phyloP scores from a whole-genome alignment of 192 early-diverging fungal species.

The Coemansia sp. region DNA sequence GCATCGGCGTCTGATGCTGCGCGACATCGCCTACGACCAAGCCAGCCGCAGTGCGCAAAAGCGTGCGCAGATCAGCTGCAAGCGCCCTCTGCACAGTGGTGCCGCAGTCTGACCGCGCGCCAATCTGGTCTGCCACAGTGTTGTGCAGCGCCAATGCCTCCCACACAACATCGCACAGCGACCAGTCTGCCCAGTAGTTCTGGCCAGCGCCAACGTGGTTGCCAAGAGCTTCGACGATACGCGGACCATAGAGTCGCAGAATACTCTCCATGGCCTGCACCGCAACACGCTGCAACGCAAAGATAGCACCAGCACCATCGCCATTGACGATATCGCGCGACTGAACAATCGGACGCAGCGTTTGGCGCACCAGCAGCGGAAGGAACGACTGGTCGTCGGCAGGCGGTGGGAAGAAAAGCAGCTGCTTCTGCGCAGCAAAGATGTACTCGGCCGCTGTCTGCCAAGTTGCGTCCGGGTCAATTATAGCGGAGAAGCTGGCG shows the following conservation, averaged over 20 bases:
- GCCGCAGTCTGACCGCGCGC: not conserved
- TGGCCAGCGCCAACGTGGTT: no score
- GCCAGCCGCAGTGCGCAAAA: constrained; percentile 25
- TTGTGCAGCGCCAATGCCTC: constrained; percentile 42
- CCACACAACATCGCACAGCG: constrained; percentile 40
- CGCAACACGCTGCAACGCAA: constrained; percentile 30
- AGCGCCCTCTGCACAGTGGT: not conserved
- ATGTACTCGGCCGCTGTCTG: constrained; percentile 32
- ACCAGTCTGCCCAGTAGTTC: constrained; percentile 7
- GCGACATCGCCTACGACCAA: not conserved
- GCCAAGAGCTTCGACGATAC: not conserved
- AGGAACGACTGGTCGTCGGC: constrained; percentile 10
- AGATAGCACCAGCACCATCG: constrained; percentile 9
- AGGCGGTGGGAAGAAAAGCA: constrained; percentile 30
- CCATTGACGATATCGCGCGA: constrained; percentile 13
- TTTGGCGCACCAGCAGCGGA: constrained; percentile 14
- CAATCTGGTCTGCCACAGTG: not conserved
- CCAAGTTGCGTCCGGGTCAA: constrained; percentile 47
- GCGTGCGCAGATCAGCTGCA: constrained; percentile 18
- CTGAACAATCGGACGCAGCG: constrained; percentile 36
- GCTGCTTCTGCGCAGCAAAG: constrained; percentile 37
- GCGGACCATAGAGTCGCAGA: constrained; percentile 37
- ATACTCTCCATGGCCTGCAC: constrained; percentile 35
- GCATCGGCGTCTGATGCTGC: not conserved
- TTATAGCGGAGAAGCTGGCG: constrained; percentile 2